Conservation (phyloP, 2,329 filamentous ascomycete species). For the Trichoderma harzianum region DNA sequence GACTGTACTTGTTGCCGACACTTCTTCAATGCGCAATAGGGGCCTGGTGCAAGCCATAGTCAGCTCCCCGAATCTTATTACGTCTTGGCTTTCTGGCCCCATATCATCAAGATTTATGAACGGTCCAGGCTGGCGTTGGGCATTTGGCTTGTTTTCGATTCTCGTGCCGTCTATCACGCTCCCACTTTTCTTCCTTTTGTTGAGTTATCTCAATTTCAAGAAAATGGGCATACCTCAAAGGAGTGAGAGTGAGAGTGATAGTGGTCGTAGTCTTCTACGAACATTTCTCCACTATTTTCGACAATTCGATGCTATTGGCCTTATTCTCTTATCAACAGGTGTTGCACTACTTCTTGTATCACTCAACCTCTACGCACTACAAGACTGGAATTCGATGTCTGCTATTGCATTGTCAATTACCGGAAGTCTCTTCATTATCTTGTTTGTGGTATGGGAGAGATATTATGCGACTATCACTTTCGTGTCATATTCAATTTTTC, state of each 20-base stretch:
- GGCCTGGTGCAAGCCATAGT: conserved; percentile 62
- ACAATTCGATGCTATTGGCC: conserved; percentile 62
- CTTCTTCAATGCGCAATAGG: conserved; percentile 62
- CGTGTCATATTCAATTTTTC: conserved; percentile 34
- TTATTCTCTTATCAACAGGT: conserved; percentile 59
- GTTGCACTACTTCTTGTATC: conserved; percentile 64
- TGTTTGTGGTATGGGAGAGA: conserved; percentile 39
- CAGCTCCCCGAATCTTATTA: conserved; percentile 64
- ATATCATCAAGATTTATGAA: conserved; percentile 51
- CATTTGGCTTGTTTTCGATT: conserved; percentile 62
- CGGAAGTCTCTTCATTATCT: conserved; percentile 35
- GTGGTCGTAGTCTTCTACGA: conserved; percentile 41
- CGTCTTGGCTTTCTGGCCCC: conserved; percentile 59
- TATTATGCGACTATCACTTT: conserved; percentile 40
- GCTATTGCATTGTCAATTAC: conserved; percentile 42
- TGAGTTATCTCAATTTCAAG: conserved; percentile 54
- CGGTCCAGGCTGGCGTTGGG: conserved; percentile 62
- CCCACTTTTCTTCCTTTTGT: conserved; percentile 45
- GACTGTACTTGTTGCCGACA: conserved; percentile 64
- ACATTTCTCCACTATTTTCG: conserved; percentile 52
- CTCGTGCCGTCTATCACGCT: conserved; percentile 56
- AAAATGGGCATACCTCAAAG: conserved; percentile 54
- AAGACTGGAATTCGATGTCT: conserved; percentile 40
- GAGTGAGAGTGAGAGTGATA: conserved; percentile 38
- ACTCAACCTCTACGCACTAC: conserved; percentile 43